phyloP scores from a whole-genome alignment of 2,329 filamentous ascomycete genomes.

The Seiridium unicorne region DNA sequence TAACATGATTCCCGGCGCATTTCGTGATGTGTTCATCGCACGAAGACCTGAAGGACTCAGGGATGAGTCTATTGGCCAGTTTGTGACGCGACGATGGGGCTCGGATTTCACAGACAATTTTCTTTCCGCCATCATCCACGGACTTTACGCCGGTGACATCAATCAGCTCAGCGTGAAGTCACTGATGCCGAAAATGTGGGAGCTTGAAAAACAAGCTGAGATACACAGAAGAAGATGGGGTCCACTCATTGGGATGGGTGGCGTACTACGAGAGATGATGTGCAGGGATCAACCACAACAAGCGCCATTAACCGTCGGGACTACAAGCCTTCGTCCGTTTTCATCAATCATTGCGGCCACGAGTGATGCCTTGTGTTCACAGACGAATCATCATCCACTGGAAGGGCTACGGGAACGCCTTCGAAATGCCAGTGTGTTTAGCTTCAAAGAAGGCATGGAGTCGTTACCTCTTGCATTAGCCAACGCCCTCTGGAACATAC shows the following conservation, averaged over 20 bases:
- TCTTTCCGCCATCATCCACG: conserved; percentile 8
- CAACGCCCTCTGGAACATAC: neutral
- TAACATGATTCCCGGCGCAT: neutral
- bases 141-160: conserved; percentile 10
- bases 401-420: neutral
- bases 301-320: neutral
- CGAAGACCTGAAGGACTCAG: conserved; percentile 1
- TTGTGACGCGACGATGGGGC: conserved; percentile 7
- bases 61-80: conserved; percentile 11
- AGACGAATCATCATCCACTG: neutral
- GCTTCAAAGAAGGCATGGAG: neutral
- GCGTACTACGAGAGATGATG: neutral
- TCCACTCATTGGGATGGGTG: neutral
- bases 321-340: neutral
- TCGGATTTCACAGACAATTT: conserved; percentile 8
- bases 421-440: neutral
- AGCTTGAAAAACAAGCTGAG: conserved; percentile 5
- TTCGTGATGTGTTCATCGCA: conserved; percentile 1
- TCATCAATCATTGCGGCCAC: too few relatives aligned
- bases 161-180: conserved; percentile 10
- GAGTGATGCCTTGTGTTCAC: too few relatives aligned
- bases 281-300: neutral
- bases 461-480: neutral
- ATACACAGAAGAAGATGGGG: neutral
- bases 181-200: conserved; percentile 7